These are phyloP conservation scores for Blastobotrys terrestris DNA, from an alignment of 805 yeast species.

Conservation along the genomic window DNA sequence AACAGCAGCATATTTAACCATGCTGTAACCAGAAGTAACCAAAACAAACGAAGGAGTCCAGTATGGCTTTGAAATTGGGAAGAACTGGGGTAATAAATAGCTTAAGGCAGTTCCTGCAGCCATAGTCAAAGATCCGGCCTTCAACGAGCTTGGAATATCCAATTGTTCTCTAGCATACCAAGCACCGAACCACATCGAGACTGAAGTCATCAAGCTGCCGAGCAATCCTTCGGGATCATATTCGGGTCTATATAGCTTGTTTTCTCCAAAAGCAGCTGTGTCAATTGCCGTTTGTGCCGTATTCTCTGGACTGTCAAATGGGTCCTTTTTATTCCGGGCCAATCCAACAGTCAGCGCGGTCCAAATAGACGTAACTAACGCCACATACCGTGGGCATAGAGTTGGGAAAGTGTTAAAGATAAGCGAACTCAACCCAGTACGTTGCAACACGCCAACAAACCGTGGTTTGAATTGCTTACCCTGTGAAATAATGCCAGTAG, in stretches of 20 bases:
- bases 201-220: constrained; percentile 32
- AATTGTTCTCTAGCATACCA: constrained; percentile 25
- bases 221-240: constrained; percentile 36
- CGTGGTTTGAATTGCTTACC: constrained; percentile 15
- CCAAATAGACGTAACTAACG: constrained; percentile 26
- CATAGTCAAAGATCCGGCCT: constrained; percentile 24
- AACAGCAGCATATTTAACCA: constrained; percentile 26
- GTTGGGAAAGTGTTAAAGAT: constrained; percentile 13
- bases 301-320: constrained; percentile 23
- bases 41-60: constrained; percentile 34
- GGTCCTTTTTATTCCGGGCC: constrained; percentile 23
- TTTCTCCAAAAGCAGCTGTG: constrained; percentile 18
- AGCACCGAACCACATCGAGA: constrained; percentile 33
- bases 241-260: constrained; percentile 21
- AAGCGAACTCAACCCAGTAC: constrained; percentile 25
- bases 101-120: constrained; percentile 25
- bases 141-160: constrained; percentile 20
- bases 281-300: constrained; percentile 33
- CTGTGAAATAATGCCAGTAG: constrained; percentile 6
- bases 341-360: constrained; percentile 20
- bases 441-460: constrained; percentile 28
- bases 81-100: constrained; percentile 25
- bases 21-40: constrained; percentile 28
- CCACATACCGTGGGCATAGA: constrained; percentile 9
- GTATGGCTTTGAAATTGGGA: constrained; percentile 33